Evolutionary conservation across 2,329 filamentous ascomycete genomes (phyloP).

Genomic region (Cladosporium sp.): DNA sequence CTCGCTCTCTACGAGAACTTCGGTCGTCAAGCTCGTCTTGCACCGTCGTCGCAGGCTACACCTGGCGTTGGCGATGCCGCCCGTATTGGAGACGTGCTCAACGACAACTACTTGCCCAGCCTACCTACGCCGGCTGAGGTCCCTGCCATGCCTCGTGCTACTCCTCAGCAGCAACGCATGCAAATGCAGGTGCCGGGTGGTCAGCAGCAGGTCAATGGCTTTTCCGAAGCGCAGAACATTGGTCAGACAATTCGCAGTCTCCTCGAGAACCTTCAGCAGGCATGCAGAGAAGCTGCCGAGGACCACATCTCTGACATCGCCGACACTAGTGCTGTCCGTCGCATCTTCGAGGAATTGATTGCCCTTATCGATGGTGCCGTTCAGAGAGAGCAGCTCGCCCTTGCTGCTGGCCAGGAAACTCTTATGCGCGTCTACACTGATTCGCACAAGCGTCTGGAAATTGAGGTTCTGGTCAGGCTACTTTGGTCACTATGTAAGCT

Average conservation of each 20-base stretch:
- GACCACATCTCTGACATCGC: conserved; percentile 56
- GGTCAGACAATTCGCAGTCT: conserved; percentile 52
- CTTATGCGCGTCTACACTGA: conserved; percentile 50
- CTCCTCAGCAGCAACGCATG: conserved; percentile 48
- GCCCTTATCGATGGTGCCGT: conserved; percentile 50
- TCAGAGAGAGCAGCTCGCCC: conserved; percentile 54
- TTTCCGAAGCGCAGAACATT: conserved; percentile 51
- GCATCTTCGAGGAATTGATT: conserved; percentile 55
- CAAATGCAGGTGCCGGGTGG: conserved; percentile 35
- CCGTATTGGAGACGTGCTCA: conserved; percentile 58
- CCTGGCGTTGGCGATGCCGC: conserved; percentile 43
- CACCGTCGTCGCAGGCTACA: conserved; percentile 46
- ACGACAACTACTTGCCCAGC: conserved; percentile 58
- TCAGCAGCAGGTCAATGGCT: conserved; percentile 55
- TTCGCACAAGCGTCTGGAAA: conserved; percentile 52
- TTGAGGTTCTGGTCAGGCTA: conserved; percentile 60
- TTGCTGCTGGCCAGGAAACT: conserved; percentile 49
- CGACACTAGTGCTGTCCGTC: conserved; percentile 51
- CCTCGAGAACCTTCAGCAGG: conserved; percentile 54
- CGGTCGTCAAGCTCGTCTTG: conserved; percentile 70
- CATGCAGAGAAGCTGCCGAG: conserved; percentile 53
- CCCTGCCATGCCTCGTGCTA: conserved; percentile 57
- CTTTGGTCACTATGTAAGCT: conserved; percentile 59
- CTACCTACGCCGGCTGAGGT: conserved; percentile 60
- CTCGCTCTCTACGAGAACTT: conserved; percentile 97